Percentiles rank a stretch among this genome's conserved stretches.
Evolutionary conservation across 805 yeast genomes (phyloP).

Genomic region (Barnettozyma wickerhamii): DNA sequence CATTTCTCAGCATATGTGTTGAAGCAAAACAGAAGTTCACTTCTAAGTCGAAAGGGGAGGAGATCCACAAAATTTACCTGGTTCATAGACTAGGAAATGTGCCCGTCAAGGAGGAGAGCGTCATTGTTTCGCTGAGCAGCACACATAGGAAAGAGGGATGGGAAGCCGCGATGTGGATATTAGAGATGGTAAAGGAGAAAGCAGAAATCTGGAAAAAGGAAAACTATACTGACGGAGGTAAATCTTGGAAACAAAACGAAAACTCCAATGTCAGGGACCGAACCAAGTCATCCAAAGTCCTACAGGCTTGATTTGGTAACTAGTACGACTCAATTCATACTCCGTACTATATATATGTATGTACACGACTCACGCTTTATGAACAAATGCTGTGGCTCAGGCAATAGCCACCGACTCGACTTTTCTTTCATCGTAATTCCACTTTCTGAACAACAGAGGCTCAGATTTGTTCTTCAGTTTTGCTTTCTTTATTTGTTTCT

Average conservation of each 20-base stretch:
- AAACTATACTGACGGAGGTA: conserved; percentile 36
- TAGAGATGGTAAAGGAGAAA: conserved; percentile 39
- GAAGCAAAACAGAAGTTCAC: conserved; percentile 28
- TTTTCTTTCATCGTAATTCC: conserved; percentile 51
- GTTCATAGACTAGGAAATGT: conserved; percentile 45
- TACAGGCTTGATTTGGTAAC: no score
- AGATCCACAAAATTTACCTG: conserved; percentile 34
- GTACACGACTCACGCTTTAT: not conserved
- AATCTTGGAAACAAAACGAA: conserved; percentile 42
- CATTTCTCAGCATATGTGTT: conserved; percentile 32
- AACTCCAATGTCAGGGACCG: conserved; percentile 15
- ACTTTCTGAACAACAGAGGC: conserved; percentile 48
- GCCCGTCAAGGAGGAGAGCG: conserved; percentile 43
- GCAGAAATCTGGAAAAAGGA: conserved; percentile 53
- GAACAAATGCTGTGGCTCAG: not conserved
- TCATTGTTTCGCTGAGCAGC: conserved; percentile 39
- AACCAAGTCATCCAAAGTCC: not conserved
- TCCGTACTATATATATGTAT: conserved; percentile 1
- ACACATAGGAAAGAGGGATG: conserved; percentile 46
- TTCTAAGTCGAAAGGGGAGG: conserved; percentile 14
- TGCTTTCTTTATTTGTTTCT: conserved; percentile 54
- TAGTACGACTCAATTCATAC: no score
- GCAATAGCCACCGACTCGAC: conserved; percentile 48
- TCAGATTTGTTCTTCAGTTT: conserved; percentile 25
- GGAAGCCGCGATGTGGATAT: conserved; percentile 39